Evolutionary conservation across 2,329 filamentous ascomycete genomes (phyloP).

Genomic region (Fusarium coffeatum): DNA sequence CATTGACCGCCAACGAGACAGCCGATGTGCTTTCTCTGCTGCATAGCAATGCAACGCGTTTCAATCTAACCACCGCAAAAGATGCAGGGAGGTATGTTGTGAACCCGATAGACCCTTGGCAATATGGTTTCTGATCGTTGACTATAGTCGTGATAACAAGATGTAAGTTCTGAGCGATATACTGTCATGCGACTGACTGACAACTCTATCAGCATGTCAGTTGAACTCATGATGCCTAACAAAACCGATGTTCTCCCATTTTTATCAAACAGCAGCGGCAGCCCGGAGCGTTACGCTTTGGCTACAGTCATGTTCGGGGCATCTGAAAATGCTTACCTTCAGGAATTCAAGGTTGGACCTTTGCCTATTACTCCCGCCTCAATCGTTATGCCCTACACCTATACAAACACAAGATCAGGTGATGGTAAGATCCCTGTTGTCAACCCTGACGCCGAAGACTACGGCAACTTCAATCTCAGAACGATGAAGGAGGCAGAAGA

Average conservation of each 20-base stretch:
- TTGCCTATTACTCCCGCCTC: neutral
- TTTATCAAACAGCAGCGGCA: neutral
- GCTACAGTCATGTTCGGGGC: neutral
- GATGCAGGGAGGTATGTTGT: neutral
- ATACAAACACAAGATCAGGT: neutral
- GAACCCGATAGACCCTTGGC: accelerated
- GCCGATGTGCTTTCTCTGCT: conserved; percentile 2
- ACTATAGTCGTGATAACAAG: neutral
- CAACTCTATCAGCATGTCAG: neutral
- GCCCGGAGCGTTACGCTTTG: neutral
- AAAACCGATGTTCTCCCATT: conserved; percentile 1
- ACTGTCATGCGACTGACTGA: neutral
- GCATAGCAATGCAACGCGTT: neutral
- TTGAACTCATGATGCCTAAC: conserved; percentile 13
- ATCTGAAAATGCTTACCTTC: neutral
- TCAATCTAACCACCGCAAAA: neutral
- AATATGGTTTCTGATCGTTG: neutral
- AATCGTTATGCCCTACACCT: neutral
- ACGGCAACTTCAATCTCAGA: neutral
- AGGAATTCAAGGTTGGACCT: conserved; percentile 4
- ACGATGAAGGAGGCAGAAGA: conserved; percentile 8
- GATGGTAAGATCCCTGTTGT: conserved; percentile 1
- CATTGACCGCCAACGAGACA: neutral
- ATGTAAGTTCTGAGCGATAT: accelerated
- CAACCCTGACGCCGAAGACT: conserved; percentile 2